Evolutionary conservation across 805 yeast species (phyloP).

Genomic region (Dipodascopsis uninucleata): DNA sequence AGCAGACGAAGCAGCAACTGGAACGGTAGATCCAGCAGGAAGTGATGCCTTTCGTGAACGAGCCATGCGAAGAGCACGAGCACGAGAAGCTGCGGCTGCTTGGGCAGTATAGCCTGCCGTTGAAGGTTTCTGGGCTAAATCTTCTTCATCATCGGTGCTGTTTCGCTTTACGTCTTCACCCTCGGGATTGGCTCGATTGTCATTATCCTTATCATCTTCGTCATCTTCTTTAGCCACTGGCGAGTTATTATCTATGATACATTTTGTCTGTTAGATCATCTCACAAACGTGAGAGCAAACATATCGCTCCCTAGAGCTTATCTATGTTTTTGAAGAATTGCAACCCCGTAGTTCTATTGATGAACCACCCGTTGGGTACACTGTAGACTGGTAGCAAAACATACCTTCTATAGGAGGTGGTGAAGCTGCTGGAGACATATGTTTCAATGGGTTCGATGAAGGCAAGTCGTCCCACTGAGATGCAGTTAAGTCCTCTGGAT

Average conservation of each 20-base stretch:
- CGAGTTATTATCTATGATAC: neutral
- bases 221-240: slow-evolving; percentile 1
- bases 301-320: slow-evolving; percentile 1
- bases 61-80: slow-evolving; percentile 25
- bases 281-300: neutral
- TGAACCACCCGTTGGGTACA: neutral
- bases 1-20: slow-evolving; percentile 5
- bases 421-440: slow-evolving; percentile 5
- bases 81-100: slow-evolving; percentile 24
- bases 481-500: slow-evolving; percentile 22
- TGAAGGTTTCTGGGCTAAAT: neutral
- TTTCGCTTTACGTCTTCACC: slow-evolving; percentile 3
- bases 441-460: slow-evolving; percentile 16
- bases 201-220: slow-evolving; percentile 1
- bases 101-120: slow-evolving; percentile 16
- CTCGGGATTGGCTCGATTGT: neutral
- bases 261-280: neutral
- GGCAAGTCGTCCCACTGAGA: slow-evolving; percentile 28
- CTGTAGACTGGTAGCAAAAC: too few species aligned
- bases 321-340: neutral
- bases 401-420: slow-evolving; percentile 8
- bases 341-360: neutral
- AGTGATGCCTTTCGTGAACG: slow-evolving; percentile 21
- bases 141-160: slow-evolving; percentile 1
- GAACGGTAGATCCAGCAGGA: slow-evolving; percentile 9